phyloP scores from a whole-genome alignment of 1,139 yeast genomes.

The Spencermartinsiella ligniputridi region DNA sequence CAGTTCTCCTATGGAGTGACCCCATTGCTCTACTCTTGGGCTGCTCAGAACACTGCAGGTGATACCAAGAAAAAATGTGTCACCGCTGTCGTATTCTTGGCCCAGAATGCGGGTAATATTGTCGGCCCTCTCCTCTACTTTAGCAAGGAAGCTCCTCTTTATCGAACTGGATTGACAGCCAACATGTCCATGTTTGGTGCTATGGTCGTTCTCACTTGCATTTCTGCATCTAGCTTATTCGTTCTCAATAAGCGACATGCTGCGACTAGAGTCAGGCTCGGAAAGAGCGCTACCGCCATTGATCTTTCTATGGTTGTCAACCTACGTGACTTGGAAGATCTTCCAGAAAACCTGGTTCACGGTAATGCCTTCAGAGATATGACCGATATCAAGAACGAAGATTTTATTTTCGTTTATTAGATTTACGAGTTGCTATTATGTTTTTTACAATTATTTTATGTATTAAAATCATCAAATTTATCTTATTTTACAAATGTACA shows the following conservation, averaged over 20 bases:
- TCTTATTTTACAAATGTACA: conserved; percentile 1
- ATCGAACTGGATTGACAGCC: conserved; percentile 38
- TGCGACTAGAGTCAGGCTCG: neutral
- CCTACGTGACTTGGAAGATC: neutral
- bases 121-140: conserved; percentile 65
- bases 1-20: conserved; percentile 10
- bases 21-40: conserved; percentile 13
- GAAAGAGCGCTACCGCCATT: neutral
- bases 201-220: conserved; percentile 3
- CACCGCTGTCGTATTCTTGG: conserved; percentile 30
- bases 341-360: neutral
- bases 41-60: conserved; percentile 52
- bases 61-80: conserved; percentile 49
- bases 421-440: neutral
- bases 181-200: conserved; percentile 13
- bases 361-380: conserved; percentile 10
- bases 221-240: neutral
- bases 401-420: conserved; percentile 8
- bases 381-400: conserved; percentile 11
- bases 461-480: neutral
- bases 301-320: conserved; percentile 1
- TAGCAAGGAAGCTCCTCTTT: conserved; percentile 47
- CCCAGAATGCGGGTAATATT: conserved; percentile 62
- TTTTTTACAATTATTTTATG: too few relatives aligned
- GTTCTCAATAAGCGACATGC: conserved; percentile 1